Evolutionary conservation across 176 grass and related monocot species (phyloP).

Genomic region (Aechmea fasciata): DNA sequence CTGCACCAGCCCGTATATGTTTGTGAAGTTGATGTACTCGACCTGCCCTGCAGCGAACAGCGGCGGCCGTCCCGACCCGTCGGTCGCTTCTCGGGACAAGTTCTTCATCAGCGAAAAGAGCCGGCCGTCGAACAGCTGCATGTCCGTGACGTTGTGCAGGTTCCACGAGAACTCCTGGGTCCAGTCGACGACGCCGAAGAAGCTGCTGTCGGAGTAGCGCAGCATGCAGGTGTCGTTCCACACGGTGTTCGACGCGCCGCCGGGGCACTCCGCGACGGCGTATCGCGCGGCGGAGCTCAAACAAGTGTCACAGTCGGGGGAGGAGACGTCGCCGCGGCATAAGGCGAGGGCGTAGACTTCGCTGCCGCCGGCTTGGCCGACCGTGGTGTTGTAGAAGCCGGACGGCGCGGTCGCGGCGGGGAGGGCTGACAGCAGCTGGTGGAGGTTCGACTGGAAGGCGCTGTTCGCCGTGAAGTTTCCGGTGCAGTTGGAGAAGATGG

Average conservation of each 20-base stretch:
- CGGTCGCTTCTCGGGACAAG: not conserved
- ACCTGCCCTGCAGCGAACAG: slow-evolving; percentile 6
- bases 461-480: not conserved
- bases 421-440: not conserved
- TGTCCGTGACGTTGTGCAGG: no score
- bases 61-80: not conserved
- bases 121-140: no score
- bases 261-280: not conserved
- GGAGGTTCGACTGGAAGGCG: not conserved
- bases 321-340: slow-evolving; percentile 5
- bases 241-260: not conserved
- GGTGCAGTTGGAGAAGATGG: not conserved
- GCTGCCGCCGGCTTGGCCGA: not conserved
- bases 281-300: not conserved
- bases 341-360: slow-evolving; percentile 19
- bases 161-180: no score
- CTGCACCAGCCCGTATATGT: slow-evolving; percentile 37
- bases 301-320: slow-evolving; percentile 15
- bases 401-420: not conserved
- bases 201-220: slow-evolving; percentile 21
- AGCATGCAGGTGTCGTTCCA: slow-evolving; percentile 26
- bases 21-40: not conserved
- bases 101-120: slow-evolving; percentile 2
- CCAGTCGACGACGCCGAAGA: slow-evolving; percentile 4
- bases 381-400: not conserved